Percentiles rank a stretch among this genome's conserved stretches.
Conservation (phyloP, 371 early-diverging fungal genomes). For the Mortierella polycephala region DNA sequence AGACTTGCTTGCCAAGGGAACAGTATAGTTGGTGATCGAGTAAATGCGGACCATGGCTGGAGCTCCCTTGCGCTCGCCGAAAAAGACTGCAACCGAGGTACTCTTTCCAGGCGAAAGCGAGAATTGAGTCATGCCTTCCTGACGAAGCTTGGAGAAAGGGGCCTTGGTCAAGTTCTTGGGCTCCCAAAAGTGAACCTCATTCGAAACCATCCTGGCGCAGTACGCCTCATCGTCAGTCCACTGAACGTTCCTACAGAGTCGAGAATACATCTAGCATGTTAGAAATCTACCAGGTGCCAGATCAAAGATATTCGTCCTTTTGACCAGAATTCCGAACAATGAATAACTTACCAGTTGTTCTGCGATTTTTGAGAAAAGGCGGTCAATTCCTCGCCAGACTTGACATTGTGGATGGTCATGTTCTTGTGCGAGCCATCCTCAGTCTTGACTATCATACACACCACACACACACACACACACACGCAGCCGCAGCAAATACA, state of each 20-base stretch:
- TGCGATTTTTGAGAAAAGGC: conserved; percentile 86
- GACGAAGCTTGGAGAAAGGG: conserved; percentile 69
- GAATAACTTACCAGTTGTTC: conserved; percentile 65
- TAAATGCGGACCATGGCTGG: conserved; percentile 88
- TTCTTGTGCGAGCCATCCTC: conserved; percentile 80
- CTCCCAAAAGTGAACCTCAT: conserved; percentile 91
- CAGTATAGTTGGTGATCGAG: conserved; percentile 77
- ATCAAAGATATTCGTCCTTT: background rate
- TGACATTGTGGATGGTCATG: conserved; percentile 83
- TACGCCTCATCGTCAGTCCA: conserved; percentile 94
- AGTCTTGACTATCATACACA: conserved; percentile 64
- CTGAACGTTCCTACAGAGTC: conserved; percentile 78
- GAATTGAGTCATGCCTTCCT: conserved; percentile 85
- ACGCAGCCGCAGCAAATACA: background rate
- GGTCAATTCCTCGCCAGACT: conserved; percentile 74
- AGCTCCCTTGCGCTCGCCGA: conserved; percentile 85
- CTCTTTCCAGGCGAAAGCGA: conserved; percentile 90
- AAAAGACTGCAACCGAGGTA: conserved; percentile 88
- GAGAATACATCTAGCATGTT: background rate
- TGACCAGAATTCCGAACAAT: conserved; percentile 13
- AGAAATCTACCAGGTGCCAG: background rate
- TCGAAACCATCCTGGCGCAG: conserved; percentile 86
- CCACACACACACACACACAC: too few species aligned
- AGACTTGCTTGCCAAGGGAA: conserved; percentile 86
- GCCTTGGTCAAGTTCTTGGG: conserved; percentile 74